Evolutionary conservation across 2,329 filamentous ascomycete species (phyloP), one percentile per base, ranked within the genome.

Genomic region (Didymella keratinophila): DNA sequence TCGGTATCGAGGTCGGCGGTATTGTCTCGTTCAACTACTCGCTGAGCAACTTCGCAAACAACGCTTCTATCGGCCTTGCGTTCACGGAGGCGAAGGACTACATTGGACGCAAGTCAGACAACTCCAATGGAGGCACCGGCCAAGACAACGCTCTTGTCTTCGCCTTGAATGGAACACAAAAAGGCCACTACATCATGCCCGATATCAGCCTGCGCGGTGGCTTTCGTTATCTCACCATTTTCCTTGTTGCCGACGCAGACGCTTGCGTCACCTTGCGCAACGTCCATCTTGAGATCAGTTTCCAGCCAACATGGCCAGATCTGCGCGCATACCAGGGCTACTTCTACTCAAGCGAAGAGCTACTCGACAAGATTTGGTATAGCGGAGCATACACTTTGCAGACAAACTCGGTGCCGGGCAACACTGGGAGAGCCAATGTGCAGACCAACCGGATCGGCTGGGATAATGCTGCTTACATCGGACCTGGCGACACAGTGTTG

Each of bases 281-380:
- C 46, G 65, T 83, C 10, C 70, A 64, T 41, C 62, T 82, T 20
- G 80, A 83, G 34, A 74, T 84, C 36, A 75, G 71, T 3, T 83
- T 83, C 50, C 80, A 83, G 52, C 82, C 82, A 1, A 82, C 81
- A 0, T 83, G 81, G 80, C 72, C 82, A 2, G 77, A 80, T 46
- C 62, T 79, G 8, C 69, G 71, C 8, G 75, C 76, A 2, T 78
- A 78, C 50, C 70, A 73, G 30, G 78, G 79, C 1, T 79, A 80
- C 34, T 70, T 72, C 36, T 55, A 67, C 11, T 67, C 53, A 10
- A 55, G 57, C n/a, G 63, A 68, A 23, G 78, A 82, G 32, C 67
- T 84, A 11, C 77, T 87, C 49, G 86, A 87, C 67, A 77, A 78
- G 7, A 83, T 85, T 46, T 86, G 84, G 84, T 86, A 86, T 61